A percentile compares a stretch with the other conserved stretches of the same genome.
Conservation (phyloP, 176 grass and related monocot genomes). For the Oryza brachyantha region DNA sequence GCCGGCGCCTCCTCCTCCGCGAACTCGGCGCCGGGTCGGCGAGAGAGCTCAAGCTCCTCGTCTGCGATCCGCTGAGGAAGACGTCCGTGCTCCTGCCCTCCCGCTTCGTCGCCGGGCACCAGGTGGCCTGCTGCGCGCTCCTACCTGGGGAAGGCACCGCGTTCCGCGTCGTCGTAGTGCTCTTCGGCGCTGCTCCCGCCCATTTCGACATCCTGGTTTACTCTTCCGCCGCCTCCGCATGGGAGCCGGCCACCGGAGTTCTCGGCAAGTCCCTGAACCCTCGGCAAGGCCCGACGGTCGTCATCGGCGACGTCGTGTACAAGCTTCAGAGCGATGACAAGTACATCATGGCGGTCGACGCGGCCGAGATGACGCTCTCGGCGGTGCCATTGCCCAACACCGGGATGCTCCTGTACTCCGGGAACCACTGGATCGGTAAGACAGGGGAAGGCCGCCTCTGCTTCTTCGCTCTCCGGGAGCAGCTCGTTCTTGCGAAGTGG, state of each 20-base stretch:
- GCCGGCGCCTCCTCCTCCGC: constrained; percentile 34
- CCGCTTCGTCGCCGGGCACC: neutral
- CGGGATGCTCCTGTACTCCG: neutral
- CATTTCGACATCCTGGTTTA: constrained; percentile 21
- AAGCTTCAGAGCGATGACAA: constrained; percentile 24
- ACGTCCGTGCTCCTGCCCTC: constrained; percentile 9
- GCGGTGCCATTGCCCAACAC: constrained; percentile 31
- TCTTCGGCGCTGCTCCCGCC: constrained; percentile 5
- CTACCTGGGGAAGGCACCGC: neutral
- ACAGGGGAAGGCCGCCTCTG: constrained; percentile 35
- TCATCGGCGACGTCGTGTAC: constrained; percentile 40
- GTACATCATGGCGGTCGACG: constrained; percentile 43
- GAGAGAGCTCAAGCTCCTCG: neutral
- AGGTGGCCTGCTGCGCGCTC: constrained; percentile 9
- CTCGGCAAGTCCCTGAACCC: neutral
- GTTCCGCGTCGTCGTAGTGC: constrained; percentile 43
- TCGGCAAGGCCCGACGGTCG: constrained; percentile 17
- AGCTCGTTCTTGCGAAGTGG: constrained; percentile 14
- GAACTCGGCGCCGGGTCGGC: constrained; percentile 1
- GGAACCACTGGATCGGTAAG: constrained; percentile 57
- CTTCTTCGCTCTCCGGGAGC: constrained; percentile 46
- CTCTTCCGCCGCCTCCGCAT: neutral
- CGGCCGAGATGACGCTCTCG: constrained; percentile 20
- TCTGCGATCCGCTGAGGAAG: constrained; percentile 29
- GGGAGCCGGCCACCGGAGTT: constrained; percentile 25